These are phyloP conservation scores for Microdochium bolleyi DNA, from an alignment of 2,329 filamentous ascomycete genomes.

Conservation along the genomic window DNA sequence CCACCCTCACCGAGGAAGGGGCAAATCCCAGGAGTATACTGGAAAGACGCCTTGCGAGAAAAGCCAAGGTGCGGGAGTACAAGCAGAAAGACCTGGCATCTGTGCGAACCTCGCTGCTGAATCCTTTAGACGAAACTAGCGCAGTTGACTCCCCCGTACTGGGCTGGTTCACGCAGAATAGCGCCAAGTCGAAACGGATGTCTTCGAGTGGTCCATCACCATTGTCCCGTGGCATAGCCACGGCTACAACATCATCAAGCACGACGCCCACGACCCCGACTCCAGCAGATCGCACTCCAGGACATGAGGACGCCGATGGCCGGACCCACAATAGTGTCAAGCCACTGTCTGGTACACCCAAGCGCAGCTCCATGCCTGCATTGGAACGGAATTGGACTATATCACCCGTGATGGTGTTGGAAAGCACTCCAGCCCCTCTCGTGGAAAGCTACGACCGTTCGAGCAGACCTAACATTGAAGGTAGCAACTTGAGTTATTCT, in stretches of 20 bases:
- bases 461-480: neutral
- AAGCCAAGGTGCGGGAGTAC: slow-evolving; percentile 12
- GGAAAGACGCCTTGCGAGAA: slow-evolving; percentile 13
- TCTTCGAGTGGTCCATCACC: neutral
- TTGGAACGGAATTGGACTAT: neutral
- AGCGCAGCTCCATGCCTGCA: neutral
- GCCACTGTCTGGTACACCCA: neutral
- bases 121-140: neutral
- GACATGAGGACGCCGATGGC: no score
- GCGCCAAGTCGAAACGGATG: neutral
- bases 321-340: neutral
- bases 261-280: neutral
- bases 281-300: no score
- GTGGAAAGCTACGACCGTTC: neutral
- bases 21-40: slow-evolving; percentile 8
- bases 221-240: neutral
- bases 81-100: slow-evolving; percentile 12
- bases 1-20: neutral
- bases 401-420: neutral
- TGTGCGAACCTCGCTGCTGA: neutral
- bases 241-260: neutral
- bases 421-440: neutral
- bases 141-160: neutral
- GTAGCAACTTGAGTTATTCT: neutral
- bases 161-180: neutral